phyloP scores from a whole-genome alignment of 192 early-diverging fungal species.

The Chytriomyces hyalinus region DNA sequence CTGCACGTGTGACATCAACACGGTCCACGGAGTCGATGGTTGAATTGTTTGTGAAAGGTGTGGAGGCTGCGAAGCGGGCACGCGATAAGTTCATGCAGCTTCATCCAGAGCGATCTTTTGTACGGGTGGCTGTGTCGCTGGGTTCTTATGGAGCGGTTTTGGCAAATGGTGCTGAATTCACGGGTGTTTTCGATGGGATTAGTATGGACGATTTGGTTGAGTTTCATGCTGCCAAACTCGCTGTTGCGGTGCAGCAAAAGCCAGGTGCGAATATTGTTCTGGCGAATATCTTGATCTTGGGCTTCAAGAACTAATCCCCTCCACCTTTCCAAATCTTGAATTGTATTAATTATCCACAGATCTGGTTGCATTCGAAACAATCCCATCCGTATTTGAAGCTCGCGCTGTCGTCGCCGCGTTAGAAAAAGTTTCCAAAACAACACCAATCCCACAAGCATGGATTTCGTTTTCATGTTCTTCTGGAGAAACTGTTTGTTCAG shows the following conservation, averaged over 20 bases:
- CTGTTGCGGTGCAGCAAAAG: slow-evolving; percentile 17
- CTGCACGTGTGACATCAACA: not conserved
- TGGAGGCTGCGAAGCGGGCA: slow-evolving; percentile 7
- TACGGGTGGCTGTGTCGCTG: slow-evolving; percentile 58
- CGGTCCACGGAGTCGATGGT: not conserved
- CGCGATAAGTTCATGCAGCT: not conserved
- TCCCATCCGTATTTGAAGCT: slow-evolving; percentile 65
- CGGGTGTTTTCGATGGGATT: slow-evolving; percentile 61
- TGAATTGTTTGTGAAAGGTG: not conserved
- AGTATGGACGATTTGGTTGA: slow-evolving; percentile 45
- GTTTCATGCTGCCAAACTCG: slow-evolving; percentile 61
- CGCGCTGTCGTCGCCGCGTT: slow-evolving; percentile 47
- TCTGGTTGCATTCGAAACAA: slow-evolving; percentile 72
- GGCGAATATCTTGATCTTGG: not conserved
- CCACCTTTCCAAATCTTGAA: slow-evolving; percentile 18
- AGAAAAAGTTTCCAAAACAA: slow-evolving; percentile 10
- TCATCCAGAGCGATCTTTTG: slow-evolving; percentile 31
- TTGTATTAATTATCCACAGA: slow-evolving; percentile 43
- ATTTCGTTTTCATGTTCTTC: slow-evolving; percentile 63
- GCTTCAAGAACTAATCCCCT: not conserved
- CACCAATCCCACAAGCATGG: slow-evolving; percentile 52
- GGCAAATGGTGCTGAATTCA: slow-evolving; percentile 68
- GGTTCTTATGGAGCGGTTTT: slow-evolving; percentile 72
- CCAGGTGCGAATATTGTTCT: slow-evolving; percentile 19
- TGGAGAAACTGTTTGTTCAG: slow-evolving; percentile 44